Evolutionary conservation across 305 asterid genomes (phyloP), one percentile per base, ranked within the genome.

Genomic region (Fraxinus sp.): DNA sequence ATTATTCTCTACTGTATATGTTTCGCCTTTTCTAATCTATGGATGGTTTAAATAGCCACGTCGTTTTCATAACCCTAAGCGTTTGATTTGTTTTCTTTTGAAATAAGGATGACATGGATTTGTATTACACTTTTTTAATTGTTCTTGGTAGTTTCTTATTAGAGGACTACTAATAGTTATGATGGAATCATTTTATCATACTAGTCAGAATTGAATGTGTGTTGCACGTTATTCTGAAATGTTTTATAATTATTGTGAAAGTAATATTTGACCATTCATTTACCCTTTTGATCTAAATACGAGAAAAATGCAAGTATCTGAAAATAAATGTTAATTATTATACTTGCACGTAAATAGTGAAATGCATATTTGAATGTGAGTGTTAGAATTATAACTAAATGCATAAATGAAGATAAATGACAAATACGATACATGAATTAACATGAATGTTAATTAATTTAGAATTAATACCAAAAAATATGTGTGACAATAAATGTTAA

Each of bases 81-180:
- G n/a, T 3, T 3, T 32, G 28, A 64, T 64, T 33, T 52, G 55
- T 71, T 74, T 79, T 64, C 49, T 76, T 74, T 7, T 9, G 10
- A 22, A 68, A 24, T 52, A 24, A 79, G 26, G 76, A 24, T 37
- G 22, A 14, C 74, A 41, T 41, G 13, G 55, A 74, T 8, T 74
- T 73, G 37, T 8, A 30, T 74, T 49, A 55, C 20, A 52, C 33
- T 79, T 55, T 52, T 78, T 73, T 2, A 28, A 49, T 78, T 30
- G 41, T 41, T 66, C 41, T 76, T 59, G 80, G 24, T 52, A 36
- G 78, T 73, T 57, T 74, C 79, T 81, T 16, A n/a, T 82, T 14
- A 39, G 62, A 81, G 78, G 77, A 33, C 46, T 5, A 32, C 24
- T 71, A 33, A 16, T 5, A 71, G 44, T 71, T 71, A 71, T 68